Base-by-base conservation (phyloP, 2,329 filamentous ascomycete species). In the Fusarium setosum region DNA sequence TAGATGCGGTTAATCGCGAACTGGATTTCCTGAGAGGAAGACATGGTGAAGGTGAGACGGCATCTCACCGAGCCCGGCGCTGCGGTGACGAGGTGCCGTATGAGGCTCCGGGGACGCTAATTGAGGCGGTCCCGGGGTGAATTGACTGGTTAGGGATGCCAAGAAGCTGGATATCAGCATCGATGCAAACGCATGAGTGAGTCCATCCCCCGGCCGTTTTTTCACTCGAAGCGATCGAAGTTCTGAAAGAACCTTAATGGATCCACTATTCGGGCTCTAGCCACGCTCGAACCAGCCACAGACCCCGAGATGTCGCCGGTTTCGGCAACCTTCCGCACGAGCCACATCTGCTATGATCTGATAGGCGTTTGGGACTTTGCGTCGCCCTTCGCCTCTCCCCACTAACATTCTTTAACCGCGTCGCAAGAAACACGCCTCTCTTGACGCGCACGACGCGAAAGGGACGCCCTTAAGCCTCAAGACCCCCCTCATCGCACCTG, bases 1-100 rank as follows among this genome's bases (percentile, higher is more conserved):
- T 68, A 66, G 49, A 76, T 71, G 50, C 73, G 74, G 55, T 52
- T 72, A 66, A 76, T 62, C 49, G 70, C 72, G 57, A 71, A 66
- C 60, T 74, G 69, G 55, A 75, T 61, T 56, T 76, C 72, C 65
- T 72, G 69, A 57, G 65, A 63, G 59, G 72, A 68, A 40, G 74
- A 61, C 74, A 76, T 76, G 54, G 49, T 72, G 56, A 61, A 57
- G 56, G 56, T 71, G 54, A 66, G 59, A 47, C 67, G 61, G 69
- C 71, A 73, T 73, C 57, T 69, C 70, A 72, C 69, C 67, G 54
- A 62, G 65, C 65, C 66, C 60, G 56, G 59, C 60, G 55, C 52
- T 57, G 64, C 56, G 59, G 64, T 44, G 47, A 59, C 35, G 20
- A 48, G 54, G 26, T 61, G 55, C 58, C 59, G 52, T 54, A 21